A percentile compares a stretch with the other conserved stretches of the same genome.
Conservation (phyloP, 345 rosid species). For the Arabis alpina region DNA sequence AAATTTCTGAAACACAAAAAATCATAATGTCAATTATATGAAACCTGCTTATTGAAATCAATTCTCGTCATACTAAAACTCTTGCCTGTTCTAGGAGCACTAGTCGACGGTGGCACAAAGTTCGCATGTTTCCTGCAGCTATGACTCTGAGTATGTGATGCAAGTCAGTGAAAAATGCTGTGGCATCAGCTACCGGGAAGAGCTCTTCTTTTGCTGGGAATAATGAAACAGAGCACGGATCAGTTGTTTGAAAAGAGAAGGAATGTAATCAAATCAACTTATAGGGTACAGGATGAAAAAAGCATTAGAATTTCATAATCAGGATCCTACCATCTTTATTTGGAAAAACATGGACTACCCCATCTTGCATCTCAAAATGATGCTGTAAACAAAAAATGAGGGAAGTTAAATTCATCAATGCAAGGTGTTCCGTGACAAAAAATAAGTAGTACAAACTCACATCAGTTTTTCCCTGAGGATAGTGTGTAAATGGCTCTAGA, state of each 20-base stretch:
- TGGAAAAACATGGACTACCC: slow-evolving; percentile 89
- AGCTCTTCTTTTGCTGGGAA: slow-evolving; percentile 75
- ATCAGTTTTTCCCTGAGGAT: slow-evolving; percentile 77
- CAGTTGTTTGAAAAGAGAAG: background rate
- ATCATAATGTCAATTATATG: slow-evolving; percentile 27
- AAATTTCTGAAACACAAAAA: slow-evolving; percentile 70
- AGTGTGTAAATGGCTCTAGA: slow-evolving; percentile 77
- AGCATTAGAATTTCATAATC: slow-evolving; percentile 5
- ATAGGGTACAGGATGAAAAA: background rate
- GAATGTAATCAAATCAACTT: slow-evolving; percentile 20
- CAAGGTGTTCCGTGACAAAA: background rate
- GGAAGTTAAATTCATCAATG: slow-evolving; percentile 22
- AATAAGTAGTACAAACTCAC: slow-evolving; percentile 49
- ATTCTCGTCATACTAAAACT: slow-evolving; percentile 5
- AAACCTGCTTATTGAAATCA: slow-evolving; percentile 12
- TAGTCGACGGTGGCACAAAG: slow-evolving; percentile 89
- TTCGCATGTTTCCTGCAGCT: slow-evolving; percentile 91
- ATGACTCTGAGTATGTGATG: slow-evolving; percentile 84
- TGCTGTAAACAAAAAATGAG: slow-evolving; percentile 59
- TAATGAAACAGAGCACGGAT: background rate
- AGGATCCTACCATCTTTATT: slow-evolving; percentile 70
- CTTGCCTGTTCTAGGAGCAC: slow-evolving; percentile 94
- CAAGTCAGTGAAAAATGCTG: slow-evolving; percentile 89
- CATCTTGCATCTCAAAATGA: slow-evolving; percentile 92
- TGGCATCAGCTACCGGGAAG: slow-evolving; percentile 91